Evolutionary conservation across 2,329 filamentous ascomycete species (phyloP), one percentile per base, ranked within the genome.

Genomic region (Nothomitra cinnamomea): DNA sequence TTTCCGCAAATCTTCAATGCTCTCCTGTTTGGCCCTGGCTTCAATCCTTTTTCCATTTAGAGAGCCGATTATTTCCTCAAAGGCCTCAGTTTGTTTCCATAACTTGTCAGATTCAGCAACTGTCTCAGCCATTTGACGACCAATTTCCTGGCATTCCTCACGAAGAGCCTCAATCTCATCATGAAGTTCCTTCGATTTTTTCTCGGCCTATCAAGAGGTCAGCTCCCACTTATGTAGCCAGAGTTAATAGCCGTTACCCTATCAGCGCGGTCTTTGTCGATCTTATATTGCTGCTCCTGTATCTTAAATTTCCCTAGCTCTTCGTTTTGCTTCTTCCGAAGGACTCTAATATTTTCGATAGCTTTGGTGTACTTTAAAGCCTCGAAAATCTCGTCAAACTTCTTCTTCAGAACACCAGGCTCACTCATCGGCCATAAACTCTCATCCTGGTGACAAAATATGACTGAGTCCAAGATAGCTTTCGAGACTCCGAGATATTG

Each of bases 381-480:
- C 68, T 96, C 92, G 60, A 98, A 98, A 10, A 98, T 98, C 64
- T 95, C 87, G 63, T 98, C 92, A 56, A 98, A 98, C 52, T 82
- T 84, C 66, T 94, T 94, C 69, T 98, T 98, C 51, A 98, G 72
- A 0, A 79, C 79, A 0, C 78, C 72, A 0, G 92, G 87, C 62
- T 94, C 87, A 63, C 87, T 94, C 75, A 98, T 82, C 0, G 92
- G 92, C 92, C 92, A 98, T 25, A 96, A 69, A 24, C 90, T 95
- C 60, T 98, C 92, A 65, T 98, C 92, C 64, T 98, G 92, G 64
- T 98, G 92, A 65, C 92, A 98, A 69, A 98, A 98, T 60, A 98
- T 95, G 65, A 98, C 92, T 55, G 84, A 85, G 59, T 96, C 89
- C 24, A 98, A 76, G 54, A 98, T 82, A 12, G 92, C 89, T 54